A percentile compares a stretch with the other conserved stretches of the same genome.
Evolutionary conservation across 352 stramenopile species (phyloP).

Genomic region (Elongisporangium anandrum): DNA sequence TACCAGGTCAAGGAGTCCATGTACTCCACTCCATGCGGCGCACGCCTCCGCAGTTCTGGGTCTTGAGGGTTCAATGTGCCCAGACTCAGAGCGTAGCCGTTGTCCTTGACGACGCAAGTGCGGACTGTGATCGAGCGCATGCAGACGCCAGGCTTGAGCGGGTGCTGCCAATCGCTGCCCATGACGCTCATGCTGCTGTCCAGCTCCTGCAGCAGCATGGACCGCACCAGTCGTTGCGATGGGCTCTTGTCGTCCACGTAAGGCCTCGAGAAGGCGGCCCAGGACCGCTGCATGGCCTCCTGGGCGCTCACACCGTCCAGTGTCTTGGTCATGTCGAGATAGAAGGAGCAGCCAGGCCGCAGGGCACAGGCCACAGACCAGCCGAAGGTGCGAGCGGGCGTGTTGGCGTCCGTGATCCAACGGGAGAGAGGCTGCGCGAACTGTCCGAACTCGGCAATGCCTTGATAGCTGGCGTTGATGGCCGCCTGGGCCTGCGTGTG

Average conservation of each 20-base stretch:
- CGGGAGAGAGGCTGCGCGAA: too few relatives aligned
- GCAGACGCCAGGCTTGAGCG: constrained; percentile 35
- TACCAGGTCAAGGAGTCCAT: constrained; percentile 47
- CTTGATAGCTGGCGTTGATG: too few relatives aligned
- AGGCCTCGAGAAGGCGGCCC: constrained; percentile 21
- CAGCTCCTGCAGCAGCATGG: constrained; percentile 39
- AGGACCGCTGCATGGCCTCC: constrained; percentile 37
- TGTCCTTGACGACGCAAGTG: constrained; percentile 40
- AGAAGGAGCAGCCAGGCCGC: constrained; percentile 30
- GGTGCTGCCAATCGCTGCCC: constrained; percentile 38
- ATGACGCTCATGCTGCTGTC: constrained; percentile 44
- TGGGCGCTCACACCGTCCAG: constrained; percentile 31
- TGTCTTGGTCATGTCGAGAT: constrained; percentile 44
- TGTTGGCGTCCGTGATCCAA: too few relatives aligned
- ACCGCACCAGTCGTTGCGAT: constrained; percentile 28
- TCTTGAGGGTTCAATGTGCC: constrained; percentile 53
- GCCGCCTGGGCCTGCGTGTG: too few relatives aligned
- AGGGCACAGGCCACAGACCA: constrained; percentile 42
- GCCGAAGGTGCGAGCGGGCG: constrained; percentile 25
- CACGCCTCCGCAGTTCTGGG: constrained; percentile 21
- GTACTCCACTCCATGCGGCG: constrained; percentile 35
- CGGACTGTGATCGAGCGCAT: constrained; percentile 42
- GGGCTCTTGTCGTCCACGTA: constrained; percentile 15
- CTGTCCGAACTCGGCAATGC: too few relatives aligned
- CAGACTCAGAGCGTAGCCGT: constrained; percentile 50